Evolutionary conservation across 2,329 filamentous ascomycete species (phyloP).

Genomic region (Pseudogymnoascus sp.): DNA sequence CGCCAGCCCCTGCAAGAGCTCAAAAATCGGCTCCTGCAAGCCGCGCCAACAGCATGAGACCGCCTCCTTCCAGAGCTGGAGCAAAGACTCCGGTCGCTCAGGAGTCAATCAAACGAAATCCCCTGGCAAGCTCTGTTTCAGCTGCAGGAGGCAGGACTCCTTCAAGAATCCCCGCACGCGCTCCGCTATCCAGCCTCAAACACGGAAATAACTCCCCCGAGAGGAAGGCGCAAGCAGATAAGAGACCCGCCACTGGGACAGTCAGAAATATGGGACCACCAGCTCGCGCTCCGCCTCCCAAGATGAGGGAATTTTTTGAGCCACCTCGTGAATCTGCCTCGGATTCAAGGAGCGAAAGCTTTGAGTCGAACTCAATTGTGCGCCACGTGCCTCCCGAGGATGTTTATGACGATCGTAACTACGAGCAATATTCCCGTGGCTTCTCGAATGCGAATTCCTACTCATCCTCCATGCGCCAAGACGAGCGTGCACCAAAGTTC

Average conservation of each 20-base stretch:
- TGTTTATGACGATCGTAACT: slow-evolving; percentile 65
- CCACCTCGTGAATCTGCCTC: slow-evolving; percentile 43
- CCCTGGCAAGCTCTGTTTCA: slow-evolving; percentile 18
- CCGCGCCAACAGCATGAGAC: slow-evolving; percentile 25
- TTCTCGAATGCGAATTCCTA: slow-evolving; percentile 18
- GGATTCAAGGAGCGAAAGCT: slow-evolving; percentile 42
- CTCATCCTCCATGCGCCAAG: slow-evolving; percentile 36
- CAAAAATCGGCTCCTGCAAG: slow-evolving; percentile 24
- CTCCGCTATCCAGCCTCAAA: slow-evolving; percentile 62
- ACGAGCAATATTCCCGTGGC: slow-evolving; percentile 29
- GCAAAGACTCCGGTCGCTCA: slow-evolving; percentile 50
- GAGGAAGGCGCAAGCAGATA: slow-evolving; percentile 38
- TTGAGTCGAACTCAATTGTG: slow-evolving; percentile 48
- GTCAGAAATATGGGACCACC: slow-evolving; percentile 43
- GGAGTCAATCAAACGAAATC: slow-evolving; percentile 27
- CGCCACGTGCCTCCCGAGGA: slow-evolving; percentile 69
- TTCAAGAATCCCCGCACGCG: slow-evolving; percentile 63
- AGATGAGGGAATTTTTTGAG: slow-evolving; percentile 77
- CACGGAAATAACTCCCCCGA: slow-evolving; percentile 77
- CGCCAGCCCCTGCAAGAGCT: slow-evolving; percentile 38
- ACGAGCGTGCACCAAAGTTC: slow-evolving; percentile 29
- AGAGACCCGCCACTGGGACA: slow-evolving; percentile 26
- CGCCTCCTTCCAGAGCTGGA: slow-evolving; percentile 22
- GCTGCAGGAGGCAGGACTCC: slow-evolving; percentile 43
- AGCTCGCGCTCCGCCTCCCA: slow-evolving; percentile 69